A percentile compares a stretch with the other conserved stretches of the same genome.
Evolutionary conservation across 495 filamentous ascomycete species (phyloP).

Genomic region (Penicillium odoratum): DNA sequence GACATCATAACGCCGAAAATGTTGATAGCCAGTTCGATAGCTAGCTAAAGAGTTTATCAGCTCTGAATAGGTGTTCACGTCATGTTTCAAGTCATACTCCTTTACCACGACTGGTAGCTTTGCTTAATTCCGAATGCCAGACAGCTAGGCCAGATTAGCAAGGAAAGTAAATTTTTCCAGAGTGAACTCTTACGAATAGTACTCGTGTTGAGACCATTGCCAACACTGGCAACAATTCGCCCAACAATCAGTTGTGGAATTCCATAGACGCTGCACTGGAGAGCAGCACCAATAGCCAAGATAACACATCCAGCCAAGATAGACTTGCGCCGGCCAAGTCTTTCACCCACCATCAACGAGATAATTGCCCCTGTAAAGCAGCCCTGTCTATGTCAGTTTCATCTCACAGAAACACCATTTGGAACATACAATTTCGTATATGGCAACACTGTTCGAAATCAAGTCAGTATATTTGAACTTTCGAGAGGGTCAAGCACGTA

Average conservation of each 20-base stretch:
- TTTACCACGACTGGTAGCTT: slow-evolving; percentile 61
- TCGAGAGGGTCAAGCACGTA: slow-evolving; percentile 12
- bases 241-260: slow-evolving; percentile 54
- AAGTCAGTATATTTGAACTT: background rate
- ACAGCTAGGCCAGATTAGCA: slow-evolving; percentile 30
- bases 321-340: slow-evolving; percentile 53
- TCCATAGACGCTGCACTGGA: slow-evolving; percentile 54
- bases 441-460: slow-evolving; percentile 26
- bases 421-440: slow-evolving; percentile 38
- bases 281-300: slow-evolving; percentile 55
- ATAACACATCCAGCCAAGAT: slow-evolving; percentile 53
- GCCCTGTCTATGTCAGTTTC: slow-evolving; percentile 38
- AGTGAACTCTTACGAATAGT: slow-evolving; percentile 39
- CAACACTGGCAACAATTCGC: slow-evolving; percentile 47
- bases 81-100: slow-evolving; percentile 36
- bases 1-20: slow-evolving; percentile 52
- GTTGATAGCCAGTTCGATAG: slow-evolving; percentile 61
- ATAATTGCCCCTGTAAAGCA: slow-evolving; percentile 59
- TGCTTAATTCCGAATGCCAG: slow-evolving; percentile 59
- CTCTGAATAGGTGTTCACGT: slow-evolving; percentile 2
- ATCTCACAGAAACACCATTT: background rate
- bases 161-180: background rate
- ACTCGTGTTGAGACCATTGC: slow-evolving; percentile 50
- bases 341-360: slow-evolving; percentile 51
- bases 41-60: slow-evolving; percentile 19